Conservation (phyloP, 352 stramenopile genomes). For the Globisporangium emineosum region DNA sequence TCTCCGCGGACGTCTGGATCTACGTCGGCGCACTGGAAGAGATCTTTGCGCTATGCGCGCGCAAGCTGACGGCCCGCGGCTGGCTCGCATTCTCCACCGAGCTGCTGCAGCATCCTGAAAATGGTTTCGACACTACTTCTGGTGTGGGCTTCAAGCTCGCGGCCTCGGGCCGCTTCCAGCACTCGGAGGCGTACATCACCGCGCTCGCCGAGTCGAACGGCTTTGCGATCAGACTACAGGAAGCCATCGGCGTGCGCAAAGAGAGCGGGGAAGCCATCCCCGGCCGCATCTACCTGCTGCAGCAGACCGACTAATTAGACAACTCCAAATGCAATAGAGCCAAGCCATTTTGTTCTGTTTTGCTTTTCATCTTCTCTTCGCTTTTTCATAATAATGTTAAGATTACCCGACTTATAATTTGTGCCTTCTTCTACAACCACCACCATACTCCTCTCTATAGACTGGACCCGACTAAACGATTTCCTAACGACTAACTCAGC, state of each 20-base stretch:
- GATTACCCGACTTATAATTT: conserved; percentile 8
- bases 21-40: conserved; percentile 73
- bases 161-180: conserved; percentile 72
- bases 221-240: conserved; percentile 36
- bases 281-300: conserved; percentile 60
- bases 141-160: conserved; percentile 44
- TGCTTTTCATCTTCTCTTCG: not conserved
- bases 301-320: conserved; percentile 6
- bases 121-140: not conserved
- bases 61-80: conserved; percentile 37
- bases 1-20: conserved; percentile 85
- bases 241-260: conserved; percentile 61
- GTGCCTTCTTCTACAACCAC: not conserved
- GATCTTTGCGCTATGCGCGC: conserved; percentile 46
- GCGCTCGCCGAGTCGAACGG: conserved; percentile 32
- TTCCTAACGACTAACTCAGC: conserved; percentile 2
- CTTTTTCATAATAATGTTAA: conserved; percentile 9
- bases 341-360: not conserved
- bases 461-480: not conserved
- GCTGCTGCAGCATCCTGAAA: conserved; percentile 20
- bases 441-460: not conserved
- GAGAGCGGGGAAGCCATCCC: conserved; percentile 71
- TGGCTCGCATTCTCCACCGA: conserved; percentile 79
- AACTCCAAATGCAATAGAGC: not conserved
- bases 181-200: conserved; percentile 63